Percentiles rank a stretch among this genome's conserved stretches.
Conservation (phyloP, 2,329 filamentous ascomycete genomes). For the Fusarium oligoseptatum region DNA sequence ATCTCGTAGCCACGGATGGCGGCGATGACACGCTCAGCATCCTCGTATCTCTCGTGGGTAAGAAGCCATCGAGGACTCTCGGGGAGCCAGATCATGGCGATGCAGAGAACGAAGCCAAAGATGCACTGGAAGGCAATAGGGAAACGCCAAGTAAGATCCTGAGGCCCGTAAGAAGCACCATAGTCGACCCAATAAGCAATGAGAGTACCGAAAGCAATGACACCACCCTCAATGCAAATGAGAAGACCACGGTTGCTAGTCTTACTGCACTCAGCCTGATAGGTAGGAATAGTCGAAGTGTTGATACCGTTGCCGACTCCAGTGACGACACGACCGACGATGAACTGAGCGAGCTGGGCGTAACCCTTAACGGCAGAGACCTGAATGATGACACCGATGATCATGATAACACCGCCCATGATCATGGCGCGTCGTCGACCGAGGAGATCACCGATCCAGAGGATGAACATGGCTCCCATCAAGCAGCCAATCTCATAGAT, state of each 20-base stretch:
- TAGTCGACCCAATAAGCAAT: conserved; percentile 61
- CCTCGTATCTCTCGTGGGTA: conserved; percentile 62
- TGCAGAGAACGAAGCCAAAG: conserved; percentile 59
- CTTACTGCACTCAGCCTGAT: conserved; percentile 67
- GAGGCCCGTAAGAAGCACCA: conserved; percentile 58
- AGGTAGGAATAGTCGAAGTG: conserved; percentile 67
- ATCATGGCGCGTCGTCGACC: conserved; percentile 68
- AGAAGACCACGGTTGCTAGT: conserved; percentile 66
- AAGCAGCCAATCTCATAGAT: conserved; percentile 68
- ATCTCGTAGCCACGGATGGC: conserved; percentile 55
- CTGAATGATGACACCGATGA: conserved; percentile 72
- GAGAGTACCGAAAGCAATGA: conserved; percentile 58
- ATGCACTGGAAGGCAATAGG: conserved; percentile 60
- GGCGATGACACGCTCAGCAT: conserved; percentile 50
- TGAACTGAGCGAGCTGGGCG: conserved; percentile 60
- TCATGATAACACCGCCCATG: conserved; percentile 69
- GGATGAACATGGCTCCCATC: conserved; percentile 62
- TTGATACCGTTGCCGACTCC: conserved; percentile 64
- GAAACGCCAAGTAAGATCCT: conserved; percentile 66
- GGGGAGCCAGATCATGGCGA: conserved; percentile 60
- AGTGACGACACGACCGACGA: conserved; percentile 64
- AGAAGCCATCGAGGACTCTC: conserved; percentile 62
- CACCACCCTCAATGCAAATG: conserved; percentile 63
- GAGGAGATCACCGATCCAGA: conserved; percentile 66
- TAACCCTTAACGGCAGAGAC: conserved; percentile 56